Evolutionary conservation across 176 grass and related monocot genomes (phyloP).

Genomic region (Phragmites australis): DNA sequence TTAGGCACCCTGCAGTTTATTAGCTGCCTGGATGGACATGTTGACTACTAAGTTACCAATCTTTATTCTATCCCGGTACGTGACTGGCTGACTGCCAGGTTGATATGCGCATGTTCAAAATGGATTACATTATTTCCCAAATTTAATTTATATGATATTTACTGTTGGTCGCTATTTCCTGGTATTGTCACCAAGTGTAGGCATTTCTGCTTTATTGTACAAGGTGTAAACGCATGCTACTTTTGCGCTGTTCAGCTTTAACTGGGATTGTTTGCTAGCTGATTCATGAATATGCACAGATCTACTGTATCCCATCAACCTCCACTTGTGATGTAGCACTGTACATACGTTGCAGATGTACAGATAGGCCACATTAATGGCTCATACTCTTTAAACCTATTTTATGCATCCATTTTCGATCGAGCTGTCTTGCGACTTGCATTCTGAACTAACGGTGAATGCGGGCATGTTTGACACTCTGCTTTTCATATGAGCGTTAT

Average conservation of each 20-base stretch:
- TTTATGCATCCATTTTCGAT: constrained; percentile 32
- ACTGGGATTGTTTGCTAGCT: constrained; percentile 41
- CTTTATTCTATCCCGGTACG: neutral
- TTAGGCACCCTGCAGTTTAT: neutral
- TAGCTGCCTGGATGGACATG: constrained; percentile 13
- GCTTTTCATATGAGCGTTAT: neutral
- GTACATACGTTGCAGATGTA: constrained; percentile 27
- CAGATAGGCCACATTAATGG: constrained; percentile 23
- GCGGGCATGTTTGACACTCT: neutral
- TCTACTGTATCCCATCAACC: constrained; percentile 28
- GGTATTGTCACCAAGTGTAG: neutral
- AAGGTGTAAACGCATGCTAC: neutral
- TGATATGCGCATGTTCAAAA: constrained; percentile 11
- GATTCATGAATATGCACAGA: constrained; percentile 42
- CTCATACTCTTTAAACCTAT: constrained; percentile 27
- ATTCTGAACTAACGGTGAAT: constrained; percentile 4
- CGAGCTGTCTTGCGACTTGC: neutral
- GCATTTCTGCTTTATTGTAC: constrained; percentile 3
- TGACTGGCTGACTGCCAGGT: neutral
- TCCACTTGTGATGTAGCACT: constrained; percentile 30
- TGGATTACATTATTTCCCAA: constrained; percentile 15
- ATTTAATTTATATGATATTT: constrained; percentile 13
- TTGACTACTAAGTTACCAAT: neutral
- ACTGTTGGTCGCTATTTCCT: constrained; percentile 28
- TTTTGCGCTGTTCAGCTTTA: constrained; percentile 27